These are phyloP conservation scores for Ostreobium quekettii DNA, from an alignment of 139 green algal genomes.

Conservation along the genomic window DNA sequence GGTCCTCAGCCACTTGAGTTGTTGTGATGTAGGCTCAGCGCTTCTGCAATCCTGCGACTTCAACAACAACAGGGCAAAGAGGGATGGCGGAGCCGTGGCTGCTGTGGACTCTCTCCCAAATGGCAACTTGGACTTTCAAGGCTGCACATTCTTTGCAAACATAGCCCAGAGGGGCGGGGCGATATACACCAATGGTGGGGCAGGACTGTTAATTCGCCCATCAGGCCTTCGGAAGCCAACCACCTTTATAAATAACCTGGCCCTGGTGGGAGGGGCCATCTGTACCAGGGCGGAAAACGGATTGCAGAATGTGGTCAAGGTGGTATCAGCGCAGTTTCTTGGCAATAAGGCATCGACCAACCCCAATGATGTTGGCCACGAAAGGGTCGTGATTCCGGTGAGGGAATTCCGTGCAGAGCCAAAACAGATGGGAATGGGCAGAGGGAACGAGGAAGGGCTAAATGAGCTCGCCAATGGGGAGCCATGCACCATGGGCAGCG, in stretches of 20 bases:
- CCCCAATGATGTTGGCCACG: not conserved
- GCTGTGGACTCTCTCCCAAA: conserved; percentile 12
- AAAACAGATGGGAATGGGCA: not conserved
- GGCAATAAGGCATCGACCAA: not conserved
- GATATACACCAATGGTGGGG: not conserved
- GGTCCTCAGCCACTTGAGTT: not conserved
- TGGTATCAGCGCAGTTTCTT: not conserved
- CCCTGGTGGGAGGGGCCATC: not conserved
- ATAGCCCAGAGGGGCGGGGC: conserved; percentile 1
- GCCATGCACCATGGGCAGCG: not conserved
- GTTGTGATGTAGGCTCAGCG: not conserved
- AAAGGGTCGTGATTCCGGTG: not conserved
- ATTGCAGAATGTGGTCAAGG: no score
- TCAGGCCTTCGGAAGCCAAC: not conserved
- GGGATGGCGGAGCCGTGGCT: not conserved
- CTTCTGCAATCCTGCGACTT: not conserved
- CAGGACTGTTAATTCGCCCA: not conserved
- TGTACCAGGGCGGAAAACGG: not conserved
- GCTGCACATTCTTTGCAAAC: not conserved
- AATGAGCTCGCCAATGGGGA: not conserved
- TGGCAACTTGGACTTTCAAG: conserved; percentile 4
- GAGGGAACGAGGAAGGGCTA: not conserved
- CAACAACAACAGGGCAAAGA: conserved; percentile 1
- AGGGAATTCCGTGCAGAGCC: not conserved
- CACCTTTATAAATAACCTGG: not conserved